phyloP scores from a whole-genome alignment of 495 filamentous ascomycete species.

The Lasiosphaeria miniovina region DNA sequence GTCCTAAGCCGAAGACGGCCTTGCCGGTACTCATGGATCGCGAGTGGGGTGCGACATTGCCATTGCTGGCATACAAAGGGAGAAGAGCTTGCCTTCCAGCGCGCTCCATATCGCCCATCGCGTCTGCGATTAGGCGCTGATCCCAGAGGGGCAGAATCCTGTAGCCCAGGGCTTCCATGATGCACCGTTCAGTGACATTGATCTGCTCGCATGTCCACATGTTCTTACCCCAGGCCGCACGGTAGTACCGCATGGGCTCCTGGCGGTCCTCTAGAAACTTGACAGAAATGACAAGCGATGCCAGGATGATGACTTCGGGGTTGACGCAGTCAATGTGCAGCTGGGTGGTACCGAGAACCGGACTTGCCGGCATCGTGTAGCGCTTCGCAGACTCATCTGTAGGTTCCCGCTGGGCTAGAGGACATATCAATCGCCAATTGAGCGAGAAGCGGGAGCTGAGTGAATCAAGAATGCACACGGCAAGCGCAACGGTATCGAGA shows the following conservation, averaged over 20 bases:
- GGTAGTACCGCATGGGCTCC: conserved; percentile 42
- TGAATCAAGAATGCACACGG: conserved; percentile 55
- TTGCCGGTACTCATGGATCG: conserved; percentile 38
- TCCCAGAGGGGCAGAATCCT: conserved; percentile 52
- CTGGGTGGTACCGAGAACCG: conserved; percentile 17
- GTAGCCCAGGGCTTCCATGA: conserved; percentile 54
- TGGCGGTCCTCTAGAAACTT: conserved; percentile 54
- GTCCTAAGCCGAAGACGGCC: conserved; percentile 34
- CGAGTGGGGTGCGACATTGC: conserved; percentile 24
- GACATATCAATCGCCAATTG: conserved; percentile 49
- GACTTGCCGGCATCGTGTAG: conserved; percentile 43
- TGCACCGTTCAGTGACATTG: conserved; percentile 52
- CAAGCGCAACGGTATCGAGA: conserved; percentile 50
- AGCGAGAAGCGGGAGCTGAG: conserved; percentile 53
- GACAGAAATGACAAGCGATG: conserved; percentile 48
- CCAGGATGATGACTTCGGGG: conserved; percentile 51
- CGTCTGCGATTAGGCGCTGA: conserved; percentile 43
- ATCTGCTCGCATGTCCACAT: conserved; percentile 53
- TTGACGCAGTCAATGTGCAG: conserved; percentile 53
- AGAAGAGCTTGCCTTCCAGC: conserved; percentile 40
- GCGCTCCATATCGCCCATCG: conserved; percentile 52
- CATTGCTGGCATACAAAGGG: conserved; percentile 13
- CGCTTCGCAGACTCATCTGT: conserved; percentile 31
- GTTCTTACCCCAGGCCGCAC: conserved; percentile 42
- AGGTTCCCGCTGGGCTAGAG: conserved; percentile 29